Evolutionary conservation across 176 grass and related monocot genomes (phyloP).

Genomic region (Sorghum bicolor): Sorghum_bicolor_NCBIv3 NC_012870.2:20853501-20854000

Average conservation of each 20-base stretch:
- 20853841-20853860: slow-evolving; percentile 85
- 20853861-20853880: slow-evolving; percentile 46
- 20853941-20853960: slow-evolving; percentile 18
- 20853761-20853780: slow-evolving; percentile 39
- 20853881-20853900: slow-evolving; percentile 23
- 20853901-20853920: slow-evolving; percentile 65
- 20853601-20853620: slow-evolving; percentile 48
- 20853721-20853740: slow-evolving; percentile 51
- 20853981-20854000: slow-evolving; percentile 91
- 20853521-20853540: slow-evolving; percentile 49
- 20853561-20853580: slow-evolving; percentile 58
- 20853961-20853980: slow-evolving; percentile 47
- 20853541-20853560: slow-evolving; percentile 83
- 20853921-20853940: slow-evolving; percentile 33
- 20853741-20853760: slow-evolving; percentile 37
- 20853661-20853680: slow-evolving; percentile 53
- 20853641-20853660: slow-evolving; percentile 72
- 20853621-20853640: slow-evolving; percentile 51
- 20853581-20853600: slow-evolving; percentile 70
- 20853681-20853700: slow-evolving; percentile 68
- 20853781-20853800: slow-evolving; percentile 47
- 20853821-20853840: slow-evolving; percentile 75
- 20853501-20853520: slow-evolving; percentile 19
- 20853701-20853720: slow-evolving; percentile 64
- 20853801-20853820: slow-evolving; percentile 52